These are phyloP conservation scores for Termitomyces sp. DNA, from an alignment of 768 basidiomycete species.

Conservation along the genomic window DNA sequence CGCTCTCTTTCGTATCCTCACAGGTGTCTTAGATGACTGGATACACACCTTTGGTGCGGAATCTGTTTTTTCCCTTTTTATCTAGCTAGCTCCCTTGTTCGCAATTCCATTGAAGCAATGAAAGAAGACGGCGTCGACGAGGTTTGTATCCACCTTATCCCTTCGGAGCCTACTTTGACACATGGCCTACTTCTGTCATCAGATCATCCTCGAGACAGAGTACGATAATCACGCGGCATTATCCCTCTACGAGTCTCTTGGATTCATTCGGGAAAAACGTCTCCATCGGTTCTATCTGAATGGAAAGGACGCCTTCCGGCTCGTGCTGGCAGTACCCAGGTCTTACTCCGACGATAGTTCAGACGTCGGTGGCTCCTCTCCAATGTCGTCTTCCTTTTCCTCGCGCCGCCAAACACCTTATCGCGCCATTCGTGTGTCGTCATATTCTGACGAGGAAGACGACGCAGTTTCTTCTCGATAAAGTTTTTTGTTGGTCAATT, in stretches of 20 bases:
- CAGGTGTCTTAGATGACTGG: constrained; percentile 39
- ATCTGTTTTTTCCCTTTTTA: constrained; percentile 30
- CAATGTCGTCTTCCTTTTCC: constrained; percentile 12
- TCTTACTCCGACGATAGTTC: constrained; percentile 29
- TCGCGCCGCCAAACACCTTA: constrained; percentile 22
- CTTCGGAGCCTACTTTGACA: background rate
- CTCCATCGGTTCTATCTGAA: constrained; percentile 95
- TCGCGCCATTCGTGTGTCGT: constrained; percentile 39
- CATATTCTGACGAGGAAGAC: constrained; percentile 41
- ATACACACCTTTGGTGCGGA: constrained; percentile 42
- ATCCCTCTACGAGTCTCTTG: constrained; percentile 84
- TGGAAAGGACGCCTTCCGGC: constrained; percentile 91
- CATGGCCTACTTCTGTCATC: background rate
- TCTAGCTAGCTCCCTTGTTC: constrained; percentile 81
- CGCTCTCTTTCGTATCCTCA: constrained; percentile 34
- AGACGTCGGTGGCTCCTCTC: constrained; percentile 22
- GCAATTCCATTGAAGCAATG: constrained; percentile 82
- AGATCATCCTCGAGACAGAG: constrained; percentile 97
- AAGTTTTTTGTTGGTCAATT: constrained; percentile 3
- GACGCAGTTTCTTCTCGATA: constrained; percentile 28
- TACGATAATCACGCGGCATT: constrained; percentile 87
- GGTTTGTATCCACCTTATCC: constrained; percentile 39
- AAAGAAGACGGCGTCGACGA: constrained; percentile 77
- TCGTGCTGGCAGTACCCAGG: constrained; percentile 58
- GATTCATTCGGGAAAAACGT: constrained; percentile 94